Base-by-base conservation (phyloP, 2,329 filamentous ascomycete species). In the Neofusicoccum ribis region DNA sequence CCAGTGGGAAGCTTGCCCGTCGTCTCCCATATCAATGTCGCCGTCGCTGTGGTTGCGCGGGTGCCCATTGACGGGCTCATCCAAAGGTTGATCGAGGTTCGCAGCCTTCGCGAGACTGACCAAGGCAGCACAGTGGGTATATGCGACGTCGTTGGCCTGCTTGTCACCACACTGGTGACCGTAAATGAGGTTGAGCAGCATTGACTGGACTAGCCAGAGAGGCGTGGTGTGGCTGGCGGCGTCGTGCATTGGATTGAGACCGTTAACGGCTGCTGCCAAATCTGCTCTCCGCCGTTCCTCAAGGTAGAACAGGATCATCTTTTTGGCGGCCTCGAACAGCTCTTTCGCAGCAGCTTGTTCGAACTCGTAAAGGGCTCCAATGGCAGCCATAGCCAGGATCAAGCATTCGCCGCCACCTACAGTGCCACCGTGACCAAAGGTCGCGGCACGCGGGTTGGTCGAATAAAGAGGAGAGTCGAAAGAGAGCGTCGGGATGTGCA, bases 181-280 rank as follows among this genome's bases (percentile, higher is more conserved):
- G 74, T 97, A 98, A 15, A 97, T 91, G 43, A 98, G 91, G 74
- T 97, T 98, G 59, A 99, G 84, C 8, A 98, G 83, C 94, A 98
- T 98, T 0, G 94, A 92, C 78, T 98, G 95, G 15, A 98, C 93
- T 31, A 99, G 84, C 93, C 94, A 98, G 46, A 97, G 84, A 0
- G 94, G 94, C 2, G 93, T 88, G 63, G 87, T 94, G 69, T 92
- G 88, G 44, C 88, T 85, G 15, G 87, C 84, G 58, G 84, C 84
- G 66, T 92, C 89, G 47, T 77, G 76, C 6, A 74, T 71, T 50
- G 83, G 80, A 66, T 78, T 81, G 12, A 83, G 79, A 6, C 85
- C 84, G 61, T 82, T 85, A 27, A 86, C 78, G 5, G 84, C 84
- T 49, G 85, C 84, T 23, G 85, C 84, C 76, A 96, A 89, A 74